A percentile compares a stretch with the other conserved stretches of the same genome.
phyloP scores from a whole-genome alignment of 2,329 filamentous ascomycete genomes.

The Ampelomyces quisqualis region DNA sequence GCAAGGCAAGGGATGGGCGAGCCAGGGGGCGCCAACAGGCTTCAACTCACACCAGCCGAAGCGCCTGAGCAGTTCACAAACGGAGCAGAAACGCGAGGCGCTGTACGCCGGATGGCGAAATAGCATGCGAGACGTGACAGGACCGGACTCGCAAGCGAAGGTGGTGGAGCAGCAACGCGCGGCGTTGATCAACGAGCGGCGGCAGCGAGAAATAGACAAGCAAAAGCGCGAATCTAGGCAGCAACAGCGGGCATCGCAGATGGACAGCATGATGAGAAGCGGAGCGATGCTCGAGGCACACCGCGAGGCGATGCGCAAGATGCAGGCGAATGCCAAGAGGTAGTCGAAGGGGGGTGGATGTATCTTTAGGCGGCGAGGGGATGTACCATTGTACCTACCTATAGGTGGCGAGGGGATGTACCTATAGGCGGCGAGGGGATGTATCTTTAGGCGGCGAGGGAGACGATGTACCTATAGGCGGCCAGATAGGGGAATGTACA shows the following conservation, averaged over 20 bases:
- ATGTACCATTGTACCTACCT: too few relatives aligned
- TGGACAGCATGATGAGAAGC: conserved; percentile 74
- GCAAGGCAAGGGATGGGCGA: conserved; percentile 31
- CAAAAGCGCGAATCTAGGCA: conserved; percentile 61
- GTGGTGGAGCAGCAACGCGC: conserved; percentile 42
- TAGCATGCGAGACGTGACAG: conserved; percentile 30
- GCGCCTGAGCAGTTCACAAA: conserved; percentile 26
- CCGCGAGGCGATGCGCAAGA: conserved; percentile 73
- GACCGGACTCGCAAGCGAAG: conserved; percentile 19
- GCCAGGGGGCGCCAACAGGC: conserved; percentile 23
- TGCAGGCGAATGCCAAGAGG: conserved; percentile 65
- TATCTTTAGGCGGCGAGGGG: conserved; percentile 20
- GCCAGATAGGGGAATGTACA: too few relatives aligned
- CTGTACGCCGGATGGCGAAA: conserved; percentile 41
- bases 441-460: conserved; percentile 19
- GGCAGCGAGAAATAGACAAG: conserved; percentile 61
- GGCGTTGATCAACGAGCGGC: conserved; percentile 61
- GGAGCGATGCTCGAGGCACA: conserved; percentile 75
- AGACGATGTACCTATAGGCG: too few relatives aligned
- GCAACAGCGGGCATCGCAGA: conserved; percentile 61
- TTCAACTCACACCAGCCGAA: conserved; percentile 45
- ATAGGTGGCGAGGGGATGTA: too few relatives aligned
- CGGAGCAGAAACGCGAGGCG: conserved; percentile 36
- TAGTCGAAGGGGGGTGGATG: too few relatives aligned
- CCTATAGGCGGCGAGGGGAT: too few relatives aligned